Evolutionary conservation across 2,329 filamentous ascomycete genomes (phyloP), one percentile per base, ranked within the genome.

Genomic region (Cercospora sp.): DNA sequence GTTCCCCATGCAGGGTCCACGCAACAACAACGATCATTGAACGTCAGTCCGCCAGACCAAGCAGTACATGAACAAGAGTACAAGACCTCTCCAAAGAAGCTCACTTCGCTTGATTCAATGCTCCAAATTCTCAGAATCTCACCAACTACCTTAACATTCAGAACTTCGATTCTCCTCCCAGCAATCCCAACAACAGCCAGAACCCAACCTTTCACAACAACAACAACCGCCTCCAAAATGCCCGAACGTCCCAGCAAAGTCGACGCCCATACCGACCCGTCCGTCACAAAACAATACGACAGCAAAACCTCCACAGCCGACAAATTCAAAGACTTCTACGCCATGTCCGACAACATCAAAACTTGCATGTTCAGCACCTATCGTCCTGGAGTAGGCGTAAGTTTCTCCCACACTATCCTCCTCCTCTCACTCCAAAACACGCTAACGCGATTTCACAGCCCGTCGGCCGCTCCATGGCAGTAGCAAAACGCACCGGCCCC

Each of bases 401-500:
- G 73, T 69, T 13, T 49, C 26, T 13, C 40, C 1, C 5, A 16
- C 9, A 2, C 18, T 28, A 28, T 40, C 45, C 61, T 55, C 24
- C 28, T 30, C 28, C 7, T 30, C 7, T 30, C 28, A 6, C 3
- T 30, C 5, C 28, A 30, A 30, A 30, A 7, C 28, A 30, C 7
- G 3, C 28, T 30, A 30, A 30, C 28, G 9, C n/a, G 30, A 7
- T 12, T 9, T 21, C 51, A 30, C 9, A 74, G 64, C 81, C 81
- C 16, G 80, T 83, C 37, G 79, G 79, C 43, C 82, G 83, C 68
- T 81, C 81, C 65, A 85, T 85, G 83, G 82, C 80, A 57, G 74
- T 84, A 28, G 81, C 82, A 63, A 82, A 92, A 89, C 79, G 92
- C 63, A 71, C 73, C 61, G 83, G 84, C 10, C 83, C 83, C 6